Percentiles rank a stretch among this genome's conserved stretches.
These are phyloP conservation scores for Cucurbita maxima DNA, from an alignment of 306 rosid genomes.

Conservation along the genomic window DNA sequence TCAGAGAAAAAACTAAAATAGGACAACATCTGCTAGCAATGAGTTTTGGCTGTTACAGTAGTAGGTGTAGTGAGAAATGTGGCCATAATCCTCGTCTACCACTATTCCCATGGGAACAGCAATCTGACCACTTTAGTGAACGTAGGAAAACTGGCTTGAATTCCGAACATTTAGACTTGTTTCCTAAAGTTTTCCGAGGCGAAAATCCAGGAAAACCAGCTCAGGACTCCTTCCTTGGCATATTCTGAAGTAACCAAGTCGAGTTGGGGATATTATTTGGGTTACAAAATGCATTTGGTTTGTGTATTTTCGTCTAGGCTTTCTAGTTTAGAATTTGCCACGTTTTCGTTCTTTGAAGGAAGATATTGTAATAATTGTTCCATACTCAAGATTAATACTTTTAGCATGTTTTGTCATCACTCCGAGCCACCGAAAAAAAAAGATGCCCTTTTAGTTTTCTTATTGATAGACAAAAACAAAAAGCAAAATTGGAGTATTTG, in stretches of 20 bases:
- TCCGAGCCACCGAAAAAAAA: too few species aligned
- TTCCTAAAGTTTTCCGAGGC: not conserved
- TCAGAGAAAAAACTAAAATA: too few species aligned
- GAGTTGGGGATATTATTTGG: not conserved
- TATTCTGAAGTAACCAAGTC: not conserved
- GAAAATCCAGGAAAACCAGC: not conserved
- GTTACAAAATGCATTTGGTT: not conserved
- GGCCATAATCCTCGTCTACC: not conserved
- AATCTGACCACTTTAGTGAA: too few species aligned
- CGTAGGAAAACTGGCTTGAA: not conserved
- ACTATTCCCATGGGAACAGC: not conserved
- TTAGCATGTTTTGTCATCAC: too few species aligned
- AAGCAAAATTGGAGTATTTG: not conserved
- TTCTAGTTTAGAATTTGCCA: too few species aligned
- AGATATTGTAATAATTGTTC: too few species aligned
- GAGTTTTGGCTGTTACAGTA: too few species aligned
- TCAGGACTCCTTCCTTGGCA: not conserved
- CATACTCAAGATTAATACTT: too few species aligned
- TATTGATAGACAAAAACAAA: not conserved
- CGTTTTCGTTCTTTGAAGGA: too few species aligned
- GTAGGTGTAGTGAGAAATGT: not conserved
- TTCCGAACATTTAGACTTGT: not conserved
- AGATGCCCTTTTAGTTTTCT: too few species aligned
- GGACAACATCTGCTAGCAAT: too few species aligned
- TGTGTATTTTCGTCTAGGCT: not conserved